A percentile compares a stretch with the other conserved stretches of the same genome.
phyloP scores from a whole-genome alignment of 2,329 filamentous ascomycete genomes.

The Zalaria sp. region DNA sequence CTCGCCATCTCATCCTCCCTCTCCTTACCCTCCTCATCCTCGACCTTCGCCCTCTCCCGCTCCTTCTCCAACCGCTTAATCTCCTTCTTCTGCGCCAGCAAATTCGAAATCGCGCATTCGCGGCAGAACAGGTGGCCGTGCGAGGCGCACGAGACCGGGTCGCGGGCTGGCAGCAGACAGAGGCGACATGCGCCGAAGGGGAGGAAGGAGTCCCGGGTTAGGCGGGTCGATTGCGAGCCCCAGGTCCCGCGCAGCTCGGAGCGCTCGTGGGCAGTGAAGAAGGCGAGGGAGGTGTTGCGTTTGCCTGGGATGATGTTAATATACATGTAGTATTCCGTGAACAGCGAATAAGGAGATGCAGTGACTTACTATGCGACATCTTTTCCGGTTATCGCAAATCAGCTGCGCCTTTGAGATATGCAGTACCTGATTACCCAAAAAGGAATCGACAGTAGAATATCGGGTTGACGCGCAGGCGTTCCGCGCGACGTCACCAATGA shows the following conservation, averaged over 20 bases:
- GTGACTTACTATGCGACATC: slow-evolving; percentile 14
- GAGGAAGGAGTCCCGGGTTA: slow-evolving; percentile 81
- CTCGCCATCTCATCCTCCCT: slow-evolving; percentile 55
- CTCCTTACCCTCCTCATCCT: slow-evolving; percentile 47
- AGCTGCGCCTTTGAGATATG: no score
- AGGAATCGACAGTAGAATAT: no score
- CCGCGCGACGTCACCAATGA: no score
- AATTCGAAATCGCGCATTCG: slow-evolving; percentile 81
- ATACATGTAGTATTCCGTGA: no score
- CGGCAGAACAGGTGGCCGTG: slow-evolving; percentile 87
- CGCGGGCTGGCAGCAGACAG: slow-evolving; percentile 66
- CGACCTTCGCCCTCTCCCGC: slow-evolving; percentile 41
- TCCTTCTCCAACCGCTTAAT: slow-evolving; percentile 66
- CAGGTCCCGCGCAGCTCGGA: slow-evolving; percentile 68
- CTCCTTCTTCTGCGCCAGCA: slow-evolving; percentile 84
- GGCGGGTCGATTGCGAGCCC: slow-evolving; percentile 68
- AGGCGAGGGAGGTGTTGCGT: slow-evolving; percentile 78
- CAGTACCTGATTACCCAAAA: no score
- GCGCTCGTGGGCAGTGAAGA: slow-evolving; percentile 90
- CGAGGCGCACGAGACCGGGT: slow-evolving; percentile 65
- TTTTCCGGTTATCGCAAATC: background rate
- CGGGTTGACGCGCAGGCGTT: no score
- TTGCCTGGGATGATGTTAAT: slow-evolving; percentile 33
- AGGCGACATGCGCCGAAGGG: slow-evolving; percentile 80
- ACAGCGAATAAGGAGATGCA: background rate